These are phyloP conservation scores for Tulasnella sp. DNA, from an alignment of 768 basidiomycete genomes.

Conservation along the genomic window DNA sequence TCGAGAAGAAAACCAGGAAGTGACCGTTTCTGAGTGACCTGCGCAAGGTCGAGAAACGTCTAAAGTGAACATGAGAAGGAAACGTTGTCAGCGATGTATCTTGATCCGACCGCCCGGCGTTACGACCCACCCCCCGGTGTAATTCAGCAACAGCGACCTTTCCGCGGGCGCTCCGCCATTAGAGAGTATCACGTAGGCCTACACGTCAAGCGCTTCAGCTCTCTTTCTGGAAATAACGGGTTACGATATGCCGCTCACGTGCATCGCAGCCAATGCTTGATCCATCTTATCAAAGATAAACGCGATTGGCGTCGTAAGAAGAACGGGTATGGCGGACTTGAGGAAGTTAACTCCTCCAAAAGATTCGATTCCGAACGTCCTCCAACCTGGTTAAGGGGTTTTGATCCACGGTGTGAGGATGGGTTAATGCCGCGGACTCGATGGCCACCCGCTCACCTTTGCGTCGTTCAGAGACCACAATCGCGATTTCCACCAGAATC, in stretches of 20 bases:
- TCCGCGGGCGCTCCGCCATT: constrained; percentile 20
- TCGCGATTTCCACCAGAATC: neutral
- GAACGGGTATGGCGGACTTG: constrained; percentile 32
- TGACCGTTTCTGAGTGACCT: constrained; percentile 19
- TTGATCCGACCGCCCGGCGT: no score
- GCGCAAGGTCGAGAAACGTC: constrained; percentile 8
- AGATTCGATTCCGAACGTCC: constrained; percentile 14
- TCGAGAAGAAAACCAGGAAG: constrained; percentile 29
- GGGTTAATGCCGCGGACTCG: neutral
- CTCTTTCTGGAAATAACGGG: neutral
- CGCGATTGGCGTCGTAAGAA: neutral
- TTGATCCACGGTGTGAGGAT: neutral
- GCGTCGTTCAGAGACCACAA: neutral
- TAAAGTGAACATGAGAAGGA: neutral
- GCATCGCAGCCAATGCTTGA: constrained; percentile 18
- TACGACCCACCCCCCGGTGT: constrained; percentile 24
- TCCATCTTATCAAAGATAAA: constrained; percentile 27
- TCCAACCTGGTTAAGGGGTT: constrained; percentile 4
- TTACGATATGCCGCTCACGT: neutral
- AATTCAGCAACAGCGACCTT: constrained; percentile 17
- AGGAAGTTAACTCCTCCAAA: constrained; percentile 32
- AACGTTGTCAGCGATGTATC: neutral
- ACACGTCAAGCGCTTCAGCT: neutral
- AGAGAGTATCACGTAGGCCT: constrained; percentile 30
- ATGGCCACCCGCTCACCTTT: neutral